These are phyloP conservation scores for Cercospora sesami DNA, from an alignment of 2,329 filamentous ascomycete genomes.

Conservation along the genomic window DNA sequence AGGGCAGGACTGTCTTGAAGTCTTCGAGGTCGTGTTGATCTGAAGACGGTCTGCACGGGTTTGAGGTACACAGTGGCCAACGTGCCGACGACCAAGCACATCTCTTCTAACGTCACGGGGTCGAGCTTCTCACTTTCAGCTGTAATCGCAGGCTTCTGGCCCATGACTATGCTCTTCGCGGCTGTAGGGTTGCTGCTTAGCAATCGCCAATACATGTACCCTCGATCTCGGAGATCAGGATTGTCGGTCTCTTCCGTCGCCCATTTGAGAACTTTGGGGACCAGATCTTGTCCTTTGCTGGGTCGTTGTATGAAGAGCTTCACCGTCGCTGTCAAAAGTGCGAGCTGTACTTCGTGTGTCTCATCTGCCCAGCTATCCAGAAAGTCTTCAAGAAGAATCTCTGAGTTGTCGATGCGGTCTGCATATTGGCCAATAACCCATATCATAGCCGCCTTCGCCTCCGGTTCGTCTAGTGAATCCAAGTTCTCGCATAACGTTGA, in stretches of 20 bases:
- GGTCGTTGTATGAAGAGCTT: slow-evolving; percentile 97
- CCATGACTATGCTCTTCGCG: slow-evolving; percentile 90
- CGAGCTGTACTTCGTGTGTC: slow-evolving; percentile 91
- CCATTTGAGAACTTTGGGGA: slow-evolving; percentile 95
- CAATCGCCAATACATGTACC: slow-evolving; percentile 99
- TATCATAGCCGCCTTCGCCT: slow-evolving; percentile 97
- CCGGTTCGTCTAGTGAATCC: slow-evolving; percentile 93
- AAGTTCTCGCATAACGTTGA: slow-evolving; percentile 92
- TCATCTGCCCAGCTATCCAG: slow-evolving; percentile 92
- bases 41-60: slow-evolving; percentile 95
- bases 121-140: slow-evolving; percentile 95
- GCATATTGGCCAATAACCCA: slow-evolving; percentile 99
- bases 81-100: slow-evolving; percentile 94
- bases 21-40: slow-evolving; percentile 76
- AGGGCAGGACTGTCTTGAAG: slow-evolving; percentile 82
- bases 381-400: slow-evolving; percentile 91
- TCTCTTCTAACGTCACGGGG: slow-evolving; percentile 86
- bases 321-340: slow-evolving; percentile 90
- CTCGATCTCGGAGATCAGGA: slow-evolving; percentile 89
- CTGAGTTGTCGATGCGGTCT: slow-evolving; percentile 94
- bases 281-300: slow-evolving; percentile 88
- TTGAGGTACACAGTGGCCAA: slow-evolving; percentile 97
- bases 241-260: slow-evolving; percentile 99
- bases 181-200: slow-evolving; percentile 86
- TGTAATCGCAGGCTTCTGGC: slow-evolving; percentile 92